Evolutionary conservation across 2,329 filamentous ascomycete genomes (phyloP).

Genomic region (Fusarium dlaminii): DNA sequence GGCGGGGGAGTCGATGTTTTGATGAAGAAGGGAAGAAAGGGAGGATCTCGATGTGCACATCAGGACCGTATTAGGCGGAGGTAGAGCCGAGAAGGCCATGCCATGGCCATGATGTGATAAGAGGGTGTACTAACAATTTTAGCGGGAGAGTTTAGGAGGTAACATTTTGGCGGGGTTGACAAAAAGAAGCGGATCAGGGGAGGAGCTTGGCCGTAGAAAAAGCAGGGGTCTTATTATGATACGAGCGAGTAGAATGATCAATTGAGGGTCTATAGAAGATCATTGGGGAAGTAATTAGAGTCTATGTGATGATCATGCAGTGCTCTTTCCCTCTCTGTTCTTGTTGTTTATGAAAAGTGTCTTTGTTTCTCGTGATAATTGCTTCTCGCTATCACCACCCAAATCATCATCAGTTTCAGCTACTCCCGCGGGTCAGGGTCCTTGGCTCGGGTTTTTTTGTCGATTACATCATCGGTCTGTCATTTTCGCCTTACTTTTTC

Average conservation of each 20-base stretch:
- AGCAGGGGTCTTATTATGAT: slow-evolving; percentile 8
- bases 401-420: not conserved
- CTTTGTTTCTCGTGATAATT: not conserved
- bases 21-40: slow-evolving; percentile 8
- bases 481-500: slow-evolving; percentile 12
- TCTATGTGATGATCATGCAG: not conserved
- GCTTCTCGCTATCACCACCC: not conserved
- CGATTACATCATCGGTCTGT: slow-evolving; percentile 30
- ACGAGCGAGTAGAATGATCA: not conserved
- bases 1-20: slow-evolving; percentile 8
- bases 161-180: slow-evolving; percentile 35
- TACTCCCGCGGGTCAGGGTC: slow-evolving; percentile 12
- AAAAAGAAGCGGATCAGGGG: slow-evolving; percentile 32
- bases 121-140: slow-evolving; percentile 27
- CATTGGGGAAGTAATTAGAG: not conserved
- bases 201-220: not conserved
- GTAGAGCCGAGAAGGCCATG: slow-evolving; percentile 10
- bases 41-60: slow-evolving; percentile 36
- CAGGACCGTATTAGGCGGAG: slow-evolving; percentile 21
- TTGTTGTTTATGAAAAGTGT: not conserved
- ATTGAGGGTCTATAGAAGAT: slow-evolving; percentile 5
- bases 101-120: slow-evolving; percentile 25
- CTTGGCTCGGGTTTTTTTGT: slow-evolving; percentile 25
- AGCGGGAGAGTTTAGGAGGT: slow-evolving; percentile 11
- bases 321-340: not conserved